phyloP scores from a whole-genome alignment of 2,329 filamentous ascomycete genomes.

The Bertia moriformis region DNA sequence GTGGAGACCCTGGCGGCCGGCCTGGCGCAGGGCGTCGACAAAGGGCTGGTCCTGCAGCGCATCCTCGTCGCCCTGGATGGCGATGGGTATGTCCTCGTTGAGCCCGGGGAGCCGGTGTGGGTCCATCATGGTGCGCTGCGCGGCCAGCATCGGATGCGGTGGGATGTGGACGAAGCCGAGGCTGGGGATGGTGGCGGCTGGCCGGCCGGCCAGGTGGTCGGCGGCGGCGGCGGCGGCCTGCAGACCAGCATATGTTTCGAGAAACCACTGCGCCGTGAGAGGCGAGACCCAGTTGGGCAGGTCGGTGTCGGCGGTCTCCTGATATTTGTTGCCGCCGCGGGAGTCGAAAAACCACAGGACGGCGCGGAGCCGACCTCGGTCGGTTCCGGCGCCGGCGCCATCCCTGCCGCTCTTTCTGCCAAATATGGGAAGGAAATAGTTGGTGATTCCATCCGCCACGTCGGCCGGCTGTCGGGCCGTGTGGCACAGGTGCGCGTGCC shows the following conservation, averaged over 20 bases:
- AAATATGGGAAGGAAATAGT: slow-evolving; percentile 37
- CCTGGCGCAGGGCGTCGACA: slow-evolving; percentile 42
- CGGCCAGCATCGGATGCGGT: slow-evolving; percentile 19
- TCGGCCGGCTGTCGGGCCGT: slow-evolving; percentile 26
- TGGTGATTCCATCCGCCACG: slow-evolving; percentile 25
- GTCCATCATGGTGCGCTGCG: slow-evolving; percentile 11
- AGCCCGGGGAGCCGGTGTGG: slow-evolving; percentile 26
- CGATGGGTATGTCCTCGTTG: slow-evolving; percentile 23
- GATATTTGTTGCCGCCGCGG: slow-evolving; percentile 23
- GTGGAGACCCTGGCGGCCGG: slow-evolving; percentile 36
- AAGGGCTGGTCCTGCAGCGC: no score
- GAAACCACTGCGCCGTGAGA: slow-evolving; percentile 26
- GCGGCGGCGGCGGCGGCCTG: no score
- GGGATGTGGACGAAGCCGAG: slow-evolving; percentile 42
- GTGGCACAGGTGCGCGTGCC: slow-evolving; percentile 14
- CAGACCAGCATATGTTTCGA: slow-evolving; percentile 12
- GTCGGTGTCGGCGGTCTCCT: slow-evolving; percentile 9
- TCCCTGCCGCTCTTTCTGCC: slow-evolving; percentile 9
- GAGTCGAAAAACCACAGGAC: slow-evolving; percentile 43
- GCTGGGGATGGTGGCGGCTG: slow-evolving; percentile 24
- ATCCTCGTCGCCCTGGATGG: slow-evolving; percentile 32
- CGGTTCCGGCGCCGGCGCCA: neutral
- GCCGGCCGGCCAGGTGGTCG: no score
- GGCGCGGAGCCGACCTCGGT: slow-evolving; percentile 5
- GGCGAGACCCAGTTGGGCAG: slow-evolving; percentile 25